Evolutionary conservation across 2,329 filamentous ascomycete species (phyloP), one percentile per base, ranked within the genome.

Genomic region (Penicillium sp.): DNA sequence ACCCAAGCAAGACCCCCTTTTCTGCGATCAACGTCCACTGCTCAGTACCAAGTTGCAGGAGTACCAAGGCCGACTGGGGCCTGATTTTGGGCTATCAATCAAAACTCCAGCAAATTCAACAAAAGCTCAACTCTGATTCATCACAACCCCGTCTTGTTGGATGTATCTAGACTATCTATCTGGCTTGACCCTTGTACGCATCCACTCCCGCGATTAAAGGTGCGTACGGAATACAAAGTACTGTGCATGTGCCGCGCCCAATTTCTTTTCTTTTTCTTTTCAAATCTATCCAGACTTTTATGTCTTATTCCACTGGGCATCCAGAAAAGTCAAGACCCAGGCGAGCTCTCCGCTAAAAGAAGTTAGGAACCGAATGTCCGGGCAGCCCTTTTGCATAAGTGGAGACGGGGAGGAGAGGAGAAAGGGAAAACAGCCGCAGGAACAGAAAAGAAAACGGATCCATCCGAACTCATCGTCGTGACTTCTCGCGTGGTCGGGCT

Each of bases 361-460:
- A 68, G 61, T 64, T 66, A 70, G 64, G 68, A 70, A 71, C 70
- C 70, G 65, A 67, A 61, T 69, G 66, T 62, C 69, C 69, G 70
- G 70, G 61, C 66, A 64, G 58, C 63, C 63, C 65, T 63, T 46
- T 59, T 70, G 65, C 67, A 71, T 59, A 43, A 63, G 68, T 69
- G 69, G 68, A 68, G 61, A 55, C 67, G 62, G 62, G 24, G 24
- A 37, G 40, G 27, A 22, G 18, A 18, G 66, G 24, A 27, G 58
- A 57, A 66, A 61, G 61, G 59, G 65, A 63, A 64, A 61, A 52
- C 60, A 69, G 64, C 68, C 66, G 66, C 69, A 67, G 68, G 67
- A 66, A 68, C 68, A 65, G 66, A 58, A 56, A 37, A 37, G 46
- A 50, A 53, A 51, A 58, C 68, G 69, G 70, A 72, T 70, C 65